phyloP scores from a whole-genome alignment of 176 grass and related monocot species.

The Musa acuminata region DNA sequence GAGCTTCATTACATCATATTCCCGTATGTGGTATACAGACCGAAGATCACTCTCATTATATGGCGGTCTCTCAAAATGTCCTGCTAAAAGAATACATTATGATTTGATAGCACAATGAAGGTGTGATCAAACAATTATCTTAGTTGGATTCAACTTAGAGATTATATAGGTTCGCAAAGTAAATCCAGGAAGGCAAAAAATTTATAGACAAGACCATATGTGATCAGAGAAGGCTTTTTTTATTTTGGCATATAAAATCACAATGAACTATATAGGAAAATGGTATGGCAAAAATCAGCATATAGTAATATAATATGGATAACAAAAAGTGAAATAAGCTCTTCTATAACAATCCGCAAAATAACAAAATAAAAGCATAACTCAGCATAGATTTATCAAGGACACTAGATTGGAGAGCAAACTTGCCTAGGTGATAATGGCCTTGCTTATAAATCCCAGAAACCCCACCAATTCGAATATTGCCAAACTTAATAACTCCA shows the following conservation, averaged over 20 bases:
- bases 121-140: too few species aligned
- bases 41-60: constrained; percentile 50
- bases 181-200: background rate
- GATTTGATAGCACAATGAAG: background rate
- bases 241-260: background rate
- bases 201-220: background rate
- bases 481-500: constrained; percentile 92
- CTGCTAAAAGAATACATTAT: constrained; percentile 29
- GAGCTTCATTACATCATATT: constrained; percentile 85
- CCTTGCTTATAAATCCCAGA: constrained; percentile 75
- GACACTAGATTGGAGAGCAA: background rate
- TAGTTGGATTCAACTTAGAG: background rate
- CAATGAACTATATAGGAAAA: background rate
- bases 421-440: constrained; percentile 55
- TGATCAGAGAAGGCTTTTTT: background rate
- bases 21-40: constrained; percentile 79
- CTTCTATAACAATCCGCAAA: background rate
- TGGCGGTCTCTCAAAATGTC: constrained; percentile 77
- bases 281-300: background rate
- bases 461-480: constrained; percentile 82
- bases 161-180: background rate
- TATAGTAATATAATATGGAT: background rate
- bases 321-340: background rate
- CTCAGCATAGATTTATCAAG: background rate
- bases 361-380: background rate